Evolutionary conservation across 495 filamentous ascomycete species (phyloP).

Genomic region (Penicillium bovifimosum): DNA sequence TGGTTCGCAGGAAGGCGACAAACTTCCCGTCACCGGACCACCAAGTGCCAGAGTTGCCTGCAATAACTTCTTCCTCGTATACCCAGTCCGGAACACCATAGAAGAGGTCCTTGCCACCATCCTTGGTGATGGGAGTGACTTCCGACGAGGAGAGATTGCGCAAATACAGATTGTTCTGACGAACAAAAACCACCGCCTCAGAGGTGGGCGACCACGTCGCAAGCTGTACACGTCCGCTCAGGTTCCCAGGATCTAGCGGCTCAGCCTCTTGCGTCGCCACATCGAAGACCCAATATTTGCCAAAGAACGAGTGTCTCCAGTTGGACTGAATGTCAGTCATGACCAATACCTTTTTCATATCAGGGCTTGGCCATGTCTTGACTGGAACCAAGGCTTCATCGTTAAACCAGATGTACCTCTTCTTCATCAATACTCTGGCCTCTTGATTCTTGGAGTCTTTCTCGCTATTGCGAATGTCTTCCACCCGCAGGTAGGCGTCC

Average conservation of each 20-base stretch:
- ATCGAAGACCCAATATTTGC: slow-evolving; percentile 89
- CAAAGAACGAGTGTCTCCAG: slow-evolving; percentile 86
- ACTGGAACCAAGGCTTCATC: slow-evolving; percentile 46
- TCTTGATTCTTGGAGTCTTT: slow-evolving; percentile 38
- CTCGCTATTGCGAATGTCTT: slow-evolving; percentile 67
- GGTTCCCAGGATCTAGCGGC: slow-evolving; percentile 66
- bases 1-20: slow-evolving; percentile 85
- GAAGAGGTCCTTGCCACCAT: slow-evolving; percentile 82
- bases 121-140: slow-evolving; percentile 71
- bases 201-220: slow-evolving; percentile 87
- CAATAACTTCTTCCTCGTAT: slow-evolving; percentile 94
- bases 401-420: slow-evolving; percentile 52
- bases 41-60: slow-evolving; percentile 79
- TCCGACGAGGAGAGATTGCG: slow-evolving; percentile 58
- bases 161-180: slow-evolving; percentile 82
- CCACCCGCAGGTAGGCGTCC: slow-evolving; percentile 75
- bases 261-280: slow-evolving; percentile 74
- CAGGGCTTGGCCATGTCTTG: slow-evolving; percentile 68
- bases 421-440: slow-evolving; percentile 69
- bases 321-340: slow-evolving; percentile 63
- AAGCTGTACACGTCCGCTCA: slow-evolving; percentile 67
- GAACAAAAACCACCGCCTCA: slow-evolving; percentile 77
- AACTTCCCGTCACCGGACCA: slow-evolving; percentile 86
- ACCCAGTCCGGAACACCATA: slow-evolving; percentile 99
- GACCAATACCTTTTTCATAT: slow-evolving; percentile 79